phyloP scores from a whole-genome alignment of 257 asterid genomes.

The Verbascum thapsus region DNA sequence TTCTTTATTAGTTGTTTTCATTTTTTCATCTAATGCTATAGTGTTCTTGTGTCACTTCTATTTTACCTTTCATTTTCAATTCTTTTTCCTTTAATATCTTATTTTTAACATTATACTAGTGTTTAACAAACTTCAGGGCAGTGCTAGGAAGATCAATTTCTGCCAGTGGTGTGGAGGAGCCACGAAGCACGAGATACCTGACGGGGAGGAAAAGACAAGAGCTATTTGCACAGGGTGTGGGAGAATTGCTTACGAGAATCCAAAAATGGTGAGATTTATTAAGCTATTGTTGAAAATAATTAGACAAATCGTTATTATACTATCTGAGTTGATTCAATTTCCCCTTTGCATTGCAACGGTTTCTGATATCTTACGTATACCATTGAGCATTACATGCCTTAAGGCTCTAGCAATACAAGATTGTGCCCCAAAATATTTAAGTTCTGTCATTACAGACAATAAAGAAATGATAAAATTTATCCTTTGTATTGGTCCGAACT shows the following conservation, averaged over 20 bases:
- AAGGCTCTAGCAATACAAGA: too few species aligned
- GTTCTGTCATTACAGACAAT: too few species aligned
- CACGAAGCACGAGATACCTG: slow-evolving; percentile 85
- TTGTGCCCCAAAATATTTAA: too few species aligned
- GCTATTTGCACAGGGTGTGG: slow-evolving; percentile 87
- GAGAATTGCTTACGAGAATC: slow-evolving; percentile 79
- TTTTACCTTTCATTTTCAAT: neutral
- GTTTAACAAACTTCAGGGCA: slow-evolving; percentile 49
- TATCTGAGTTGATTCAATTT: too few species aligned
- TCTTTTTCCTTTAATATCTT: slow-evolving; percentile 18
- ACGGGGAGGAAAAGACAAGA: slow-evolving; percentile 85
- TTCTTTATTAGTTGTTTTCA: too few species aligned
- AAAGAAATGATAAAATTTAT: too few species aligned
- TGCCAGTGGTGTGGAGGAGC: slow-evolving; percentile 92
- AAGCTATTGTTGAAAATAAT: slow-evolving; percentile 7
- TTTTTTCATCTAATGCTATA: too few species aligned
- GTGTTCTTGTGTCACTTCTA: neutral
- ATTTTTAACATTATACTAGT: slow-evolving; percentile 19
- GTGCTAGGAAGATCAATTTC: slow-evolving; percentile 66
- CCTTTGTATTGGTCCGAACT: too few species aligned
- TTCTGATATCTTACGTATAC: too few species aligned
- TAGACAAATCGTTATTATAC: too few species aligned
- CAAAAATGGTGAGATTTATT: slow-evolving; percentile 89
- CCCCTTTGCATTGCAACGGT: too few species aligned
- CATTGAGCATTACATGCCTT: too few species aligned